These are phyloP conservation scores for Neurospora sp. DNA, from an alignment of 495 filamentous ascomycete genomes.

Conservation along the genomic window DNA sequence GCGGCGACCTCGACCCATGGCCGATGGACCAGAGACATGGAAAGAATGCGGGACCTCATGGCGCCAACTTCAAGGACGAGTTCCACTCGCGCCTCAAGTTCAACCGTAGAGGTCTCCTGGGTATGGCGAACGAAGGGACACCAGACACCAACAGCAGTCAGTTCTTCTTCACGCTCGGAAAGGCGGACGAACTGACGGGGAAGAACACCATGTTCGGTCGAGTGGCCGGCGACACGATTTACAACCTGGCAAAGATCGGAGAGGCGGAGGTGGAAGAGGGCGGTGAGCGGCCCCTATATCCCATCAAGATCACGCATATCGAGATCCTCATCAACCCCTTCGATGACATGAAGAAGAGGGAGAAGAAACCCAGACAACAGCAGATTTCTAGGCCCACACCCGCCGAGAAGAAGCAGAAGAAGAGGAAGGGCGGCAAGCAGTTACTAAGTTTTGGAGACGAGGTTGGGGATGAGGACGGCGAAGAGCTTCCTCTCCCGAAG, in stretches of 20 bases:
- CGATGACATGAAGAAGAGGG: conserved; percentile 72
- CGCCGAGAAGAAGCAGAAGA: conserved; percentile 64
- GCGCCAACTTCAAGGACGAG: conserved; percentile 72
- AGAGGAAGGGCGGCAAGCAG: conserved; percentile 62
- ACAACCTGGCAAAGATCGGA: conserved; percentile 86
- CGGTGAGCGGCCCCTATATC: conserved; percentile 79
- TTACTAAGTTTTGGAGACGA: conserved; percentile 86
- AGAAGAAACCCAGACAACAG: conserved; percentile 34
- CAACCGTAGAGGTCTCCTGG: conserved; percentile 81
- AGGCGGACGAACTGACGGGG: conserved; percentile 72
- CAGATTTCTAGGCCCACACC: conserved; percentile 22
- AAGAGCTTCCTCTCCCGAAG: conserved; percentile 54
- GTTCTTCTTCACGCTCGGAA: conserved; percentile 88
- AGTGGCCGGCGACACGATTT: conserved; percentile 88
- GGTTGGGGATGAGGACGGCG: conserved; percentile 52
- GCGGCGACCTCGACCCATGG: conserved; percentile 48
- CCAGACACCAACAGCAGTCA: conserved; percentile 85
- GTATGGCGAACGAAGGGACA: conserved; percentile 75
- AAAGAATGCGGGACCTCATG: conserved; percentile 40
- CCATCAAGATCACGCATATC: conserved; percentile 63
- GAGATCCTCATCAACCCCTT: conserved; percentile 89
- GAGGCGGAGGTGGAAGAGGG: conserved; percentile 74
- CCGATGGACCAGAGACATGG: conserved; percentile 53
- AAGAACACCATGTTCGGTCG: conserved; percentile 92
- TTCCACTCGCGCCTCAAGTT: conserved; percentile 86